Evolutionary conservation across 176 grass and related monocot genomes (phyloP), one percentile per base, ranked within the genome.

Genomic region (Alloteropsis semialata): DNA sequence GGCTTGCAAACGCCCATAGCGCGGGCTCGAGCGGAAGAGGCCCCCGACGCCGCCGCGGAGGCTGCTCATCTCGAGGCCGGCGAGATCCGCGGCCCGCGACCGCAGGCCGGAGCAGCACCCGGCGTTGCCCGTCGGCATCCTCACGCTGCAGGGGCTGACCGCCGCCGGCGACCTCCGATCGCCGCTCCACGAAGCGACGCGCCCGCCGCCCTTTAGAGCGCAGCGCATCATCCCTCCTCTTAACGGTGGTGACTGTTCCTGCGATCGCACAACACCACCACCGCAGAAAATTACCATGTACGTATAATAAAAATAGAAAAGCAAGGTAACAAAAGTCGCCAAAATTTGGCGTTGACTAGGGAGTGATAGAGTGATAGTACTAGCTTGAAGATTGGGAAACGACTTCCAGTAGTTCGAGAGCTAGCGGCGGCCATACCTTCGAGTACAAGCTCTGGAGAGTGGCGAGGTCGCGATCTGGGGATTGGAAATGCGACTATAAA

Each of bases 61-160:
- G 17, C 69, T 2, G 33, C 57, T 41, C 92, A 94, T 94, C 88
- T 94, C 88, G 64, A 91, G 13, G 38, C 88, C 79, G 33, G 66
- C 18, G 75, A 91, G 79, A 73, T 88, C 86, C 86, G 56, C 53
- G 17, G 61, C 78, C 10, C 38, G 88, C 86, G 80, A 88, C 70
- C 83, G 77, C 39, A 90, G 48, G 21, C 88, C 83, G 82, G 69
- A 80, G 79, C 83, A 88, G 58, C 56, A 41, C n/a, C 74, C 84
- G 21, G 49, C 73, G 50, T 37, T 48, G 3, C 41, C 56, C 13
- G 75, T 72, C 74, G 88, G 58, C 92, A 91, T 91, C 83, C 85
- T 41, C 58, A 84, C 79, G 48, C 59, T 46, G 17, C 28, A 2
- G 51, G 77, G 22, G n/a, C 22, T 42, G 43, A n/a, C 17, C 43